Evolutionary conservation across 305 asterid genomes (phyloP).

Genomic region (Solanum hybrid): DNA sequence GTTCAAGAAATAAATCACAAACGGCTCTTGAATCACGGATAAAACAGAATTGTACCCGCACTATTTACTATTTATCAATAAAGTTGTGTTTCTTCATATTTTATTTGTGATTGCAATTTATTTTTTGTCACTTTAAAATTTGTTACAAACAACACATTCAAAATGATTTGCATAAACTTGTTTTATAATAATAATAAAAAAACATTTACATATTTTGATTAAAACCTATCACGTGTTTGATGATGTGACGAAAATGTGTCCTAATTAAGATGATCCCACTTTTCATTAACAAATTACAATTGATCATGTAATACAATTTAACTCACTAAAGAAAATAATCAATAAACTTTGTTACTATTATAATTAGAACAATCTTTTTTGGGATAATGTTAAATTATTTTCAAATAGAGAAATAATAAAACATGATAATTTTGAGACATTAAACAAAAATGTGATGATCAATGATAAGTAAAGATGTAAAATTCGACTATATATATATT

Average conservation of each 20-base stretch:
- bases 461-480: background rate
- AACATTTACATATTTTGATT: background rate
- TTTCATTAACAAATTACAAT: background rate
- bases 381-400: background rate
- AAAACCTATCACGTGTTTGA: background rate
- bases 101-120: too few species aligned
- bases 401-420: background rate
- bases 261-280: background rate
- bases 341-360: background rate
- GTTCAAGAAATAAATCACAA: too few species aligned
- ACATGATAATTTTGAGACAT: background rate
- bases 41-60: background rate
- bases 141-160: background rate
- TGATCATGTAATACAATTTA: background rate
- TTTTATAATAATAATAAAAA: background rate
- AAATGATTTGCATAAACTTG: background rate
- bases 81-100: too few species aligned
- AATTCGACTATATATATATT: too few species aligned
- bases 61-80: background rate
- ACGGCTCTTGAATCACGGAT: rapidly evolving
- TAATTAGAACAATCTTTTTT: too few species aligned
- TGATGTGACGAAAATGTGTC: background rate
- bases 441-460: background rate
- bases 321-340: background rate
- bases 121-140: too few species aligned